phyloP scores from a whole-genome alignment of 2,329 filamentous ascomycete genomes.

The Sporothrix pseudoabietina region DNA sequence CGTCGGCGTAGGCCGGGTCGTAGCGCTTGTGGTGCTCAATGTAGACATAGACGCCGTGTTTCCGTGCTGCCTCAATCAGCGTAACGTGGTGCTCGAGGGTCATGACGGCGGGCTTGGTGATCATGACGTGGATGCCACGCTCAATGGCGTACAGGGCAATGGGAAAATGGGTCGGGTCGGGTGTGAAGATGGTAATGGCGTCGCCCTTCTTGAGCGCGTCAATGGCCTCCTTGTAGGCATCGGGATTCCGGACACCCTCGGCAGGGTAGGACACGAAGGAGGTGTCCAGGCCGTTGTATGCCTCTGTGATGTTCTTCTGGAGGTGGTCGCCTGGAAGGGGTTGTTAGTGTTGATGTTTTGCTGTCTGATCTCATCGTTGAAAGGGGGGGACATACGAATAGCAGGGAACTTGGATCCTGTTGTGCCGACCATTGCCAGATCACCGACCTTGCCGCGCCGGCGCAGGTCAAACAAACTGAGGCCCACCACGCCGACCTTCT shows the following conservation, averaged over 20 bases:
- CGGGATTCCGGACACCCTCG: constrained; percentile 71
- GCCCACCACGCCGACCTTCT: constrained; percentile 93
- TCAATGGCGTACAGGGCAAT: constrained; percentile 92
- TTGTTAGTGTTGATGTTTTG: background rate
- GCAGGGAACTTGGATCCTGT: constrained; percentile 88
- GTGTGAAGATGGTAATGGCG: constrained; percentile 94
- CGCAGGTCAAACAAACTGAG: constrained; percentile 87
- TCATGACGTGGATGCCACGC: constrained; percentile 82
- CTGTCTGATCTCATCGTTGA: background rate
- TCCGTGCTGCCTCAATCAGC: constrained; percentile 70
- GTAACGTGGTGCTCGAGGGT: constrained; percentile 75
- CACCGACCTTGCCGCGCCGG: constrained; percentile 81
- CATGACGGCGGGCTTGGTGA: constrained; percentile 94
- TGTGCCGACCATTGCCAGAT: constrained; percentile 85
- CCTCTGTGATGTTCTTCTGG: constrained; percentile 80
- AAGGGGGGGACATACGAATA: constrained; percentile 61
- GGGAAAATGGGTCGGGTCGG: constrained; percentile 87
- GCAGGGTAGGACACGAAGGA: constrained; percentile 82
- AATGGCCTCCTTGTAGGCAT: constrained; percentile 87
- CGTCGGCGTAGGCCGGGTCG: constrained; percentile 90
- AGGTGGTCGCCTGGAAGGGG: constrained; percentile 69
- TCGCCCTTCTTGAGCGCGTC: constrained; percentile 79
- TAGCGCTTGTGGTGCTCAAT: constrained; percentile 97
- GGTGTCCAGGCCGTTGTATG: constrained; percentile 86
- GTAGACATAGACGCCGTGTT: constrained; percentile 83